These are phyloP conservation scores for Lipomyces anomalus DNA, from an alignment of 805 yeast species.

Conservation along the genomic window DNA sequence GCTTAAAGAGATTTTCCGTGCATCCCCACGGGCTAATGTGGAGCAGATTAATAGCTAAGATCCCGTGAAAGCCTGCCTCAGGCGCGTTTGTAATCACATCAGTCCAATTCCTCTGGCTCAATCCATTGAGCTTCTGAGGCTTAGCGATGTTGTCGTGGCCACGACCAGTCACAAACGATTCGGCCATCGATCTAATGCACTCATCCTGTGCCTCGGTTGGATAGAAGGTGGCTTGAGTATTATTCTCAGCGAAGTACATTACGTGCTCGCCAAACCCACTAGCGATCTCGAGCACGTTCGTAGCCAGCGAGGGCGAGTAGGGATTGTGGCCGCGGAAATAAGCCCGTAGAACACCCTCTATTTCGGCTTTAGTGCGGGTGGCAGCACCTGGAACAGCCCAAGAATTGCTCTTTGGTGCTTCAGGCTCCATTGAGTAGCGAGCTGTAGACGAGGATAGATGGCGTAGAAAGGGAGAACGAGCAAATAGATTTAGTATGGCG, in stretches of 20 bases:
- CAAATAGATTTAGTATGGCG: too few species aligned
- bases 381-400: conserved; percentile 24
- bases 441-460: too few species aligned
- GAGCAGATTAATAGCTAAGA: conserved; percentile 19
- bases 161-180: conserved; percentile 1
- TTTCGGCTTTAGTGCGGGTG: conserved; percentile 19
- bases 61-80: conserved; percentile 4
- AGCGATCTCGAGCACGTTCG: conserved; percentile 14
- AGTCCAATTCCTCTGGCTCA: conserved; percentile 10
- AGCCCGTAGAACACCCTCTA: conserved; percentile 4
- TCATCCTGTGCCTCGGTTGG: conserved; percentile 22
- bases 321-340: conserved; percentile 4
- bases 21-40: conserved; percentile 20
- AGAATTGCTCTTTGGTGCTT: conserved; percentile 7
- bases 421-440: too few species aligned
- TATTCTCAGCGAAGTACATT: conserved; percentile 13
- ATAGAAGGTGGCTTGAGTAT: conserved; percentile 14
- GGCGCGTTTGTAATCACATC: neutral
- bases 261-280: conserved; percentile 23
- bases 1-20: conserved; percentile 9
- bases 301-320: neutral
- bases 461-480: too few species aligned
- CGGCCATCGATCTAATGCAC: conserved; percentile 18
- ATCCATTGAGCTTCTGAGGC: conserved; percentile 14
- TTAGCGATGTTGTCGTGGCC: conserved; percentile 4